Evolutionary conservation across 2,329 filamentous ascomycete genomes (phyloP).

Genomic region (Drechslerella dactyloides): DNA sequence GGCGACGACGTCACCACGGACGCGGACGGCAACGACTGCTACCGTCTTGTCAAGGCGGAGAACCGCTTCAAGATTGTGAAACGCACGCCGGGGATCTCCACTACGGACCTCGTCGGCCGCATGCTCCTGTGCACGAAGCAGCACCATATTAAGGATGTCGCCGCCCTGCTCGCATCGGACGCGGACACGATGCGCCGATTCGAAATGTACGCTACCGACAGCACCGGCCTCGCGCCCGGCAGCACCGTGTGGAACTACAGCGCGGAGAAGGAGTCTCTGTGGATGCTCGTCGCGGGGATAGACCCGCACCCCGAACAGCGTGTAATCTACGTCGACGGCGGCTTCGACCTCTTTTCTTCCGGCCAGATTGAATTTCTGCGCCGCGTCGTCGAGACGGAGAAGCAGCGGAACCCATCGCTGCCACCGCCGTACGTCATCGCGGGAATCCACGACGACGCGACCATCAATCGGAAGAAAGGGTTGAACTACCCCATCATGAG

Average conservation of each 20-base stretch:
- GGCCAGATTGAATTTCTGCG: conserved; percentile 95
- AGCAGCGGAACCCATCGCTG: conserved; percentile 71
- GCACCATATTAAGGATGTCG: conserved; percentile 86
- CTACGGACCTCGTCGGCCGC: conserved; percentile 94
- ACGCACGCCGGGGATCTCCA: conserved; percentile 93
- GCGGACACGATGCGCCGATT: conserved; percentile 39
- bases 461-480: conserved; percentile 96
- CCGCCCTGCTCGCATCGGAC: conserved; percentile 64
- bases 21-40: conserved; percentile 91
- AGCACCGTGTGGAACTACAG: conserved; percentile 86
- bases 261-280: conserved; percentile 65
- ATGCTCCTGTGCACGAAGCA: conserved; percentile 96
- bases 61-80: conserved; percentile 96
- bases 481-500: conserved; percentile 99
- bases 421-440: conserved; percentile 85
- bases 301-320: conserved; percentile 77
- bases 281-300: conserved; percentile 72
- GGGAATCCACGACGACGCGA: conserved; percentile 90
- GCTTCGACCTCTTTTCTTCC: conserved; percentile 94
- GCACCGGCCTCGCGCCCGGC: conserved; percentile 77
- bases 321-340: conserved; percentile 93
- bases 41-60: conserved; percentile 94
- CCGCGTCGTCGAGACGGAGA: conserved; percentile 75
- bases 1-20: conserved; percentile 98
- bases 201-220: conserved; percentile 81